Conservation (phyloP, 305 asterid species). For the Petunia hybrid region DNA sequence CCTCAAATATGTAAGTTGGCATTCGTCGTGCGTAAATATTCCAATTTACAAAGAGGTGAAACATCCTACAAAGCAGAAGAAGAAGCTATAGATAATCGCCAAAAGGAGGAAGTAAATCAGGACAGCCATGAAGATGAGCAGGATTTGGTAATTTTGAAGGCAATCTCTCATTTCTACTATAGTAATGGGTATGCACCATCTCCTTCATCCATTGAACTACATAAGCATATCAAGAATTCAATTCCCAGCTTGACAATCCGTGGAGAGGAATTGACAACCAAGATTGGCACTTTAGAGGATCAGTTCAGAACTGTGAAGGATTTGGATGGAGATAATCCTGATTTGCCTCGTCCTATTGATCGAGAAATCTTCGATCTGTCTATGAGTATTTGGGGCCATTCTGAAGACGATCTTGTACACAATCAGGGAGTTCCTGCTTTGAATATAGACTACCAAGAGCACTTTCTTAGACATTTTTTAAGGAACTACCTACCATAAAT, state of each 20-base stretch:
- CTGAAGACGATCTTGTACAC: not conserved
- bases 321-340: not conserved
- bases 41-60: not conserved
- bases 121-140: not conserved
- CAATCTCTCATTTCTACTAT: not conserved
- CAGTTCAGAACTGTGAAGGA: not conserved
- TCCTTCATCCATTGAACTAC: not conserved
- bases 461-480: no score
- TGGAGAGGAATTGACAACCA: not conserved
- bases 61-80: not conserved
- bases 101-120: not conserved
- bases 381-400: not conserved
- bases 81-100: not conserved
- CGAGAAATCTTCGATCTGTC: not conserved
- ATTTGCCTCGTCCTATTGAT: not conserved
- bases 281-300: not conserved
- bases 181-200: not conserved
- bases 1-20: no score
- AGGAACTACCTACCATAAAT: no score
- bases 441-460: not conserved
- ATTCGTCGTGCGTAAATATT: not conserved
- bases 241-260: not conserved
- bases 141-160: not conserved
- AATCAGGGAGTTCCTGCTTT: not conserved
- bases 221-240: not conserved